phyloP scores from a whole-genome alignment of 1,284 basidiomycete species.

The Cutaneotrichosporon dermatis region DNA sequence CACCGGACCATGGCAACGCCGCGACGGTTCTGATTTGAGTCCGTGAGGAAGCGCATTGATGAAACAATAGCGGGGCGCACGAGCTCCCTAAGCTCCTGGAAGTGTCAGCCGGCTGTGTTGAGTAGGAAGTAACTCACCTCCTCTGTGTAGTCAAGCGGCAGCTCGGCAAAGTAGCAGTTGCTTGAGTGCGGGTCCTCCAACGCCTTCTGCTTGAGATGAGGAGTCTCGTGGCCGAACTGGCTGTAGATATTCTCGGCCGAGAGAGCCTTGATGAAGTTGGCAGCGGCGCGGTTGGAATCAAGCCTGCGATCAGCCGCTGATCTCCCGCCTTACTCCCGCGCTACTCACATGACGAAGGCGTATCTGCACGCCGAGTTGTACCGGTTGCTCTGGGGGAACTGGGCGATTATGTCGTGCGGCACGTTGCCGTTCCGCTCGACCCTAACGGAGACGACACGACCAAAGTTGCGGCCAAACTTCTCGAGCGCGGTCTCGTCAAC shows the following conservation, averaged over 20 bases:
- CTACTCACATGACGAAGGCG: constrained; percentile 31
- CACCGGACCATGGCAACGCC: constrained; percentile 38
- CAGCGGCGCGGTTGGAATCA: constrained; percentile 23
- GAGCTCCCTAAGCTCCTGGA: constrained; percentile 27
- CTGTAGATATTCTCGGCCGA: constrained; percentile 17
- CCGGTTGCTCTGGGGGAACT: background rate
- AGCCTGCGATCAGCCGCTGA: constrained; percentile 23
- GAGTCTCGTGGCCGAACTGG: constrained; percentile 40
- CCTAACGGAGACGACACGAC: constrained; percentile 30
- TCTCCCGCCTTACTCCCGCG: constrained; percentile 3
- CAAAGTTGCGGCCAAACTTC: constrained; percentile 25
- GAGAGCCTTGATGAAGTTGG: constrained; percentile 25
- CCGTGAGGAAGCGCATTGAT: constrained; percentile 32
- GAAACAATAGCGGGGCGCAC: constrained; percentile 28
- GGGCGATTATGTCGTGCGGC: background rate
- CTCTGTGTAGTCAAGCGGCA: constrained; percentile 25
- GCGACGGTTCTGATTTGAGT: constrained; percentile 29
- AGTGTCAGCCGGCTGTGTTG: constrained; percentile 6
- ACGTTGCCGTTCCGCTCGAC: constrained; percentile 8
- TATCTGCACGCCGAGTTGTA: constrained; percentile 16
- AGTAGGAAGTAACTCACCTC: constrained; percentile 19
- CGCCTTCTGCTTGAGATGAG: constrained; percentile 34
- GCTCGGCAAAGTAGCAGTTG: constrained; percentile 41
- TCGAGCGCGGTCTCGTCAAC: constrained; percentile 23
- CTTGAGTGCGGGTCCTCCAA: constrained; percentile 37